These are phyloP conservation scores for Beauveria pseudobassiana DNA, from an alignment of 2,329 filamentous ascomycete genomes.

Conservation along the genomic window DNA sequence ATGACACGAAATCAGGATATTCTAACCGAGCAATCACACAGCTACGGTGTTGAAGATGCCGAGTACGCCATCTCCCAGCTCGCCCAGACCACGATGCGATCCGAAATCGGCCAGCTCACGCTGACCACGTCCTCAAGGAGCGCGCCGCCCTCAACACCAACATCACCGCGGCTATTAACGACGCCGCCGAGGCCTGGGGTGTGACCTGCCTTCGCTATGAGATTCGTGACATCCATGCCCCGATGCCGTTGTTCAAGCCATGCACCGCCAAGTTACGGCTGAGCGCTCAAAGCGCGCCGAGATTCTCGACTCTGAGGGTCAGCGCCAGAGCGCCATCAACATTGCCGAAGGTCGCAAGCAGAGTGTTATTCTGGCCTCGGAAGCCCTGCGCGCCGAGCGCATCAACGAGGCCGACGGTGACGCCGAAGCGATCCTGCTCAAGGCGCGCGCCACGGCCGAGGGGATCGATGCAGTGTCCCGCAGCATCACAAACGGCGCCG, in stretches of 20 bases:
- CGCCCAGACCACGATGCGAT: constrained; percentile 97
- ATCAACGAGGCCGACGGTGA: constrained; percentile 92
- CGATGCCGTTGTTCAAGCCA: constrained; percentile 85
- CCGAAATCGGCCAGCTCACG: constrained; percentile 91
- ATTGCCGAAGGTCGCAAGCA: constrained; percentile 98
- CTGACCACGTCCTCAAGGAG: constrained; percentile 96
- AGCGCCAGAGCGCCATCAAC: constrained; percentile 96
- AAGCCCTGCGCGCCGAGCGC: constrained; percentile 81
- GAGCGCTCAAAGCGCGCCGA: constrained; percentile 96
- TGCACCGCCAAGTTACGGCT: constrained; percentile 96
- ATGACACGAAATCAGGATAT: background rate
- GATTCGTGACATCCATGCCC: constrained; percentile 96
- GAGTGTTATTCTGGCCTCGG: constrained; percentile 90
- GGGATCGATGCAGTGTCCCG: constrained; percentile 83
- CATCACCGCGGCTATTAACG: constrained; percentile 98
- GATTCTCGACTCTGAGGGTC: constrained; percentile 94
- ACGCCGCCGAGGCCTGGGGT: constrained; percentile 94
- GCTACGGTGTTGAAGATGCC: constrained; percentile 96
- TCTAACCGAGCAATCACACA: constrained; percentile 28
- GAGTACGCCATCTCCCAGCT: constrained; percentile 98
- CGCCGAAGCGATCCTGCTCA: constrained; percentile 83
- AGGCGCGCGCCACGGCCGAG: constrained; percentile 74
- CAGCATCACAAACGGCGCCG: constrained; percentile 64
- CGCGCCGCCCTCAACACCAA: constrained; percentile 93
- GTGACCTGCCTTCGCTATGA: constrained; percentile 95